These are phyloP conservation scores for Didymella arachidicola DNA, from an alignment of 2,329 filamentous ascomycete genomes.

Conservation along the genomic window DNA sequence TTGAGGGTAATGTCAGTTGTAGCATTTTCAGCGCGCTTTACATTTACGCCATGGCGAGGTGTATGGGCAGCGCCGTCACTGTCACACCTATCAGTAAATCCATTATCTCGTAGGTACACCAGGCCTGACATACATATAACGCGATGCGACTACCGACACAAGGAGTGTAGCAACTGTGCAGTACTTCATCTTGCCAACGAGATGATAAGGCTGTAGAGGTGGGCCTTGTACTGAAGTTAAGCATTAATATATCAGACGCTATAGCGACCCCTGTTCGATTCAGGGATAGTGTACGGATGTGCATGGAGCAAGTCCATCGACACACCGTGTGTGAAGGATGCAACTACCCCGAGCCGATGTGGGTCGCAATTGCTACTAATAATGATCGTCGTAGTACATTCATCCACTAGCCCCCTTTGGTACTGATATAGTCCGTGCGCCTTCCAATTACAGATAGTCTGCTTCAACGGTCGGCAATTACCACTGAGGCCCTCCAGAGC, in stretches of 20 bases:
- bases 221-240: neutral
- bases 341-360: neutral
- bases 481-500: neutral
- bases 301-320: neutral
- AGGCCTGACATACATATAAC: conserved; percentile 25
- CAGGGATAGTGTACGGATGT: neutral
- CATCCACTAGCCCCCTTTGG: neutral
- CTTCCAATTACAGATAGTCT: neutral
- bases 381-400: conserved; percentile 1
- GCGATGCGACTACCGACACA: conserved; percentile 13
- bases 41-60: conserved; percentile 27
- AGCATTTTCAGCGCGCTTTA: conserved; percentile 29
- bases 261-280: neutral
- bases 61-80: conserved; percentile 36
- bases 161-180: conserved; percentile 21
- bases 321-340: neutral
- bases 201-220: neutral
- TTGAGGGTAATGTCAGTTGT: conserved; percentile 24
- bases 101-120: neutral
- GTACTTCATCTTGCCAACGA: neutral
- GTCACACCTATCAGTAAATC: conserved; percentile 6
- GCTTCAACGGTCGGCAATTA: neutral
- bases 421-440: neutral
- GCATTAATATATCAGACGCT: neutral
- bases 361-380: neutral